These are phyloP conservation scores for Picochlorum sp. DNA, from an alignment of 139 green algal species.

Conservation along the genomic window DNA sequence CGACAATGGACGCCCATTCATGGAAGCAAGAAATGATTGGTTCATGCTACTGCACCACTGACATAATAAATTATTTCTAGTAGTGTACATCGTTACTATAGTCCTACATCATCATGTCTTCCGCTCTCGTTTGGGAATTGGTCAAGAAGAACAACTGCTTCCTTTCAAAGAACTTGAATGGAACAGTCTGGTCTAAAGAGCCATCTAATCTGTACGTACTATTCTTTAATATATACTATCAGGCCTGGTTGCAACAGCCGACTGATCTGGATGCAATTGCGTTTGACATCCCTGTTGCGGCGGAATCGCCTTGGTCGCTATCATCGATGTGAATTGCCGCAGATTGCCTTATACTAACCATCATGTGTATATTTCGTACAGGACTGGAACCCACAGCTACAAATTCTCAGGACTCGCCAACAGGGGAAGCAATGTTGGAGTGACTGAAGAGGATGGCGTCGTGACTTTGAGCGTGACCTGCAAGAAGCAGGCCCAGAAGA, in stretches of 20 bases:
- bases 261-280: neutral
- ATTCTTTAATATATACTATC: neutral
- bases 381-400: constrained; percentile 64
- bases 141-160: constrained; percentile 60
- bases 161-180: constrained; percentile 39
- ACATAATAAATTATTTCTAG: neutral
- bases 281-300: neutral
- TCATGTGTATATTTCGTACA: neutral
- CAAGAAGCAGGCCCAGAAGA: constrained; percentile 27
- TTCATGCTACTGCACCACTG: too few relatives aligned
- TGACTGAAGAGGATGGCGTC: constrained; percentile 4
- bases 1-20: too few relatives aligned
- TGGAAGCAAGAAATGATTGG: too few relatives aligned
- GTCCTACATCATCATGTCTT: constrained; percentile 16
- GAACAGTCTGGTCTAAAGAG: constrained; percentile 7
- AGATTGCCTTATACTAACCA: neutral
- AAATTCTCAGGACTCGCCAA: constrained; percentile 64
- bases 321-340: neutral
- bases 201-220: constrained; percentile 8
- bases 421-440: constrained; percentile 18
- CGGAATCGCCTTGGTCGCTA: neutral
- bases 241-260: neutral
- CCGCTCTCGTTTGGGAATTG: constrained; percentile 51
- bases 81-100: constrained; percentile 1
- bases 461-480: constrained; percentile 39